A percentile compares a stretch with the other conserved stretches of the same genome.
phyloP scores from a whole-genome alignment of 495 filamentous ascomycete species.

The Jackrogersella minutella region DNA sequence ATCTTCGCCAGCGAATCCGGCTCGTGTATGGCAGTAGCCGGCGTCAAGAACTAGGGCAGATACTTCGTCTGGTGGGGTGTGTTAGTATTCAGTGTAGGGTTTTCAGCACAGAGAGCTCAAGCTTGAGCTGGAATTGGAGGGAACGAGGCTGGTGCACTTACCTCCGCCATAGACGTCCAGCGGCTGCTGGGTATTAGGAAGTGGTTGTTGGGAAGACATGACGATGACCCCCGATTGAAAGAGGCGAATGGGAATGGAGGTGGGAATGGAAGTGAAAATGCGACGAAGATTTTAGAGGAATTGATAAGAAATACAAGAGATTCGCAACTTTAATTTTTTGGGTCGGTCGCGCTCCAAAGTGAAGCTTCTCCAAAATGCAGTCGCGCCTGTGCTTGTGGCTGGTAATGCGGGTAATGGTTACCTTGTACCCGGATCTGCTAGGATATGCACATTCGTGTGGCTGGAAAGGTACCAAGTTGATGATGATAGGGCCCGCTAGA shows the following conservation, averaged over 20 bases:
- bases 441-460: background rate
- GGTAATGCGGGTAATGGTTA: background rate
- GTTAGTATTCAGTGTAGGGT: conserved; percentile 11
- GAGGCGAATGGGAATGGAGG: background rate
- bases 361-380: conserved; percentile 14
- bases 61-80: conserved; percentile 77
- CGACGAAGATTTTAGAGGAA: background rate
- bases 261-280: background rate
- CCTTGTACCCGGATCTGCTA: background rate
- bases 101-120: background rate
- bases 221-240: conserved; percentile 1
- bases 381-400: conserved; percentile 21
- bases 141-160: conserved; percentile 54
- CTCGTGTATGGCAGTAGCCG: conserved; percentile 87
- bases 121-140: background rate
- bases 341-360: conserved; percentile 12
- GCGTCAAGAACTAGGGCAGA: conserved; percentile 96
- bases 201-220: conserved; percentile 43
- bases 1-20: conserved; percentile 97
- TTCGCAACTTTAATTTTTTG: background rate
- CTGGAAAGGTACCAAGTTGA: background rate
- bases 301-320: background rate
- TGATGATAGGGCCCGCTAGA: too few relatives aligned
- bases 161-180: conserved; percentile 84
- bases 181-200: conserved; percentile 53